Base-by-base conservation (phyloP, 192 early-diverging fungal species). In the Fimicolochytrium jonesii region DNA sequence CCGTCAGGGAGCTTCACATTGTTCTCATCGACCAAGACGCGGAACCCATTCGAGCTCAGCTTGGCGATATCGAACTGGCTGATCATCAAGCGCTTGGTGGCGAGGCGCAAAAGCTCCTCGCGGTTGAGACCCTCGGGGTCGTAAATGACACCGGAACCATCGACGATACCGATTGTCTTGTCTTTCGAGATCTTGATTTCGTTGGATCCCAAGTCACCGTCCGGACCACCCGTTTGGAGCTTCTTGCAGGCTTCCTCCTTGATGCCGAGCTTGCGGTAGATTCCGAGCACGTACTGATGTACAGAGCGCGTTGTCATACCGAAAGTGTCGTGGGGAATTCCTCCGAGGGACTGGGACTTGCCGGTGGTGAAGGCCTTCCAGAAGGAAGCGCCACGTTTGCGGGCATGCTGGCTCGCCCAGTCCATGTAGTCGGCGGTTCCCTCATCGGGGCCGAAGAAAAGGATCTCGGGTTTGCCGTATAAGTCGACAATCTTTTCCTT, bases 321-420 rank as follows among this genome's bases (percentile, higher is more conserved):
- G 74, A 91, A 97, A 41, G 78, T 79, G 70, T 98, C 95, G 77
- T 98, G 95, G 43, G 94, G 95, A 56, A 98, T 98, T 60, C 95
- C 95, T 25, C 75, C 95, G 62, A 98, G 70, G 6, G 87, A 77
- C 78, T 97, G 95, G 67, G 84, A 87, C 86, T 98, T 98, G 59
- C 95, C 95, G 13, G 95, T 98, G 33, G 95, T 98, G 83, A 98
- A 98, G 26, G 95, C 94, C 84, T 97, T 98, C 95, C 95, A 98
- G 88, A 96, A 98, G 31, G 83, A 79, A 13, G 90, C 90, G 32
- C 91, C 91, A 57, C 95, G 87, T 68, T 79, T 85, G 59, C 73
- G 61, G n/a, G 95, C 91, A 71, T 98, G 93, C 67, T 92, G 92
- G 55, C 87, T 88, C 45, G 95, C 95, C 95, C 95, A 98, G 84